Conservation (phyloP, 257 asterid species). For the Striga asiatica region DNA sequence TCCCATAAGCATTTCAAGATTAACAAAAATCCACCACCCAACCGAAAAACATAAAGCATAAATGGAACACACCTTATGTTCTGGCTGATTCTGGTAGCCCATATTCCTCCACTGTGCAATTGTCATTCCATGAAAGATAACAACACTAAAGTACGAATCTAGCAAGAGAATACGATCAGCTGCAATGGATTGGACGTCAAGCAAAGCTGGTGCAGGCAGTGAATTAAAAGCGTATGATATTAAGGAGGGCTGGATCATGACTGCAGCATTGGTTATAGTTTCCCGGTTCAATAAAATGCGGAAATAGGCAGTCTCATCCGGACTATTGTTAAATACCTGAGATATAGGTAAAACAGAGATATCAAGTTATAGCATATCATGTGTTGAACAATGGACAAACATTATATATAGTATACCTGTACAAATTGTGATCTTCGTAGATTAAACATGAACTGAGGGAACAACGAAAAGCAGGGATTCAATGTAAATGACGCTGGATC, state of each 20-base stretch:
- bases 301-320: conserved; percentile 97
- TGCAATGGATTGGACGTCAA: conserved; percentile 83
- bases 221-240: conserved; percentile 79
- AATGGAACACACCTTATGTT: conserved; percentile 49
- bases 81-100: conserved; percentile 94
- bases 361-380: background rate
- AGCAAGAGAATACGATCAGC: conserved; percentile 90
- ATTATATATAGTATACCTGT: conserved; percentile 41
- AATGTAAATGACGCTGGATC: conserved; percentile 82
- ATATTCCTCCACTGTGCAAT: conserved; percentile 97
- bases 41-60: conserved; percentile 8
- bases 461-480: conserved; percentile 70
- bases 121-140: conserved; percentile 94
- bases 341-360: conserved; percentile 4
- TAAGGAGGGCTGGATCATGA: conserved; percentile 95
- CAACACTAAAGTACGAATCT: conserved; percentile 88
- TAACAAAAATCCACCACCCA: background rate
- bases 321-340: conserved; percentile 95
- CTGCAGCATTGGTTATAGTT: conserved; percentile 77
- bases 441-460: conserved; percentile 97
- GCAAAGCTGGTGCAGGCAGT: conserved; percentile 80
- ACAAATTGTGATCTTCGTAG: conserved; percentile 93
- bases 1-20: background rate
- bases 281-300: conserved; percentile 91
- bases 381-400: conserved; percentile 7